Base-by-base conservation (phyloP, 2,329 filamentous ascomycete genomes). In the Cordyceps militaris region DNA sequence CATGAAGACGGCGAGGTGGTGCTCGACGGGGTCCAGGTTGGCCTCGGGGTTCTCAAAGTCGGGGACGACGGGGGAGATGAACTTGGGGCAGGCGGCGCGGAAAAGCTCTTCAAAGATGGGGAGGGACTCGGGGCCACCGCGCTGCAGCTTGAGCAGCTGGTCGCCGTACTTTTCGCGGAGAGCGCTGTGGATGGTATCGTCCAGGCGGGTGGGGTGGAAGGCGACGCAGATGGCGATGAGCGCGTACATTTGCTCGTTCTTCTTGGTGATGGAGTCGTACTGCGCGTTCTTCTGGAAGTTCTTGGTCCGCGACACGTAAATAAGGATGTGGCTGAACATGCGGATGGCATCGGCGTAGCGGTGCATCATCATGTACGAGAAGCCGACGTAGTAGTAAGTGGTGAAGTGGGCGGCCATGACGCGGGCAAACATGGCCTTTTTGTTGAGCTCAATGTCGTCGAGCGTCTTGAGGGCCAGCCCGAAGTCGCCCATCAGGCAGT, bases 361-460 rank as follows among this genome's bases (percentile, higher is more conserved):
- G 79, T 94, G 91, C 90, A 97, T 96, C 94, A 99, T 99, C 93
- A 99, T 97, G 87, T 99, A 99, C 66, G 91, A 96, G 85, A 99
- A 99, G 66, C 94, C 94, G 62, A 99, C 93, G 74, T 97, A 97
- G 85, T 99, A 99, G 85, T 97, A 99, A 64, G 94, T 99, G 66
- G 93, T 97, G 80, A 97, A 97, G 81, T 99, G 94, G 59, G 94
- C 94, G 56, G 94, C 93, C 94, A 99, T 97, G 73, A 99, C 94
- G 65, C 94, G 90, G 62, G 94, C 93, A 73, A 99, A 99, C 90
- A 97, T 97, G 75, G 94, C 92, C 82, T 97, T 97, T 83, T 99
- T 99, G 83, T 97, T 99, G 69, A 99, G 86, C 83, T 99, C 94
- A 70, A 99, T 97, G 73, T 97, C 93, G 73, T 99, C 94, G 64